Evolutionary conservation across 1,139 yeast genomes (phyloP), one percentile per base, ranked within the genome.

Genomic region (Taiozyma onychis): DNA sequence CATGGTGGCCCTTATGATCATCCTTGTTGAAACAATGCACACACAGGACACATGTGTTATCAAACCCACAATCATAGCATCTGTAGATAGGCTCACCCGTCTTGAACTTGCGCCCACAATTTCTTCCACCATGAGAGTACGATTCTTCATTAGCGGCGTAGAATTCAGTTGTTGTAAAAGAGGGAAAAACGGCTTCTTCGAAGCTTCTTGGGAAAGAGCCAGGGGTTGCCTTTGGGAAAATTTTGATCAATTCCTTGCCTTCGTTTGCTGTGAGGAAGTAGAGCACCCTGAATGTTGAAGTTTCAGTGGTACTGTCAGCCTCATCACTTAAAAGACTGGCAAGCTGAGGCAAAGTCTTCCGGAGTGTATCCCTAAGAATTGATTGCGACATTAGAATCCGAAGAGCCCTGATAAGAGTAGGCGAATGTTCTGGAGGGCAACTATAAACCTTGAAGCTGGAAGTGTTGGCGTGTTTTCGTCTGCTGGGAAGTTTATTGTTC

Each of bases 11-110:
- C 16, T 67, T 61, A 63, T 86, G 95, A 59, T 85, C 89, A 3
- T 74, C 73, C 49, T 78, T 76, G 63, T 85, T 83, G 67, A 84
- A 86, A 62, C 95, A 86, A 58, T 78, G 69, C 13, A 75, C 77
- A 65, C 95, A 86, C 30, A 86, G 65, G 16, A 87, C 90, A 71
- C 95, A 86, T 0, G 90, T 82, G 11, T 80, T 80, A 64, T 86
- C 95, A 55, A 75, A 78, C 1, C 87, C 88, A 72, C 93, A 86
- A 51, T 77, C 80, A 37, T 66, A 66, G 61, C 95, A 86, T 51
- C 87, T 70, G 61, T 83, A 86, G 14, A 84, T 81, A 1, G 85
- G 80, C 53, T 84, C 88, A 13, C 85, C 85, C 4, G 66, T 60
- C 44, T 71, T 73, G 56, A 86, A 80, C 30, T 78, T 72, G 48